phyloP scores from a whole-genome alignment of 495 filamentous ascomycete species.

The Tuber calosporum region DNA sequence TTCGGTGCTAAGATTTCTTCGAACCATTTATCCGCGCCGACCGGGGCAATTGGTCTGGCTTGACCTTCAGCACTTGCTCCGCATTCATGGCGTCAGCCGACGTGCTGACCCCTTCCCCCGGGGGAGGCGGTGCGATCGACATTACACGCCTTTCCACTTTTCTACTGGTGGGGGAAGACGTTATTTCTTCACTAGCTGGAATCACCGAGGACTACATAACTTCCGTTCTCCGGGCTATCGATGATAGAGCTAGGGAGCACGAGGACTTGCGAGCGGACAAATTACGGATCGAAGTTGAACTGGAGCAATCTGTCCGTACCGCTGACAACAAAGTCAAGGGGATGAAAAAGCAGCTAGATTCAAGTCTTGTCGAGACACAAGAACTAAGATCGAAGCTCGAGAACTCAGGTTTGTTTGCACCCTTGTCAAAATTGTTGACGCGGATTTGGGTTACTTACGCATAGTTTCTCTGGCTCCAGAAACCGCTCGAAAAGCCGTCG shows the following conservation, averaged over 20 bases:
- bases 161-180: slow-evolving; percentile 35
- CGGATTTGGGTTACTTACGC: slow-evolving; percentile 21
- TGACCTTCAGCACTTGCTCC: background rate
- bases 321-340: slow-evolving; percentile 72
- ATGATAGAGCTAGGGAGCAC: slow-evolving; percentile 67
- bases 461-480: slow-evolving; percentile 47
- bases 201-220: slow-evolving; percentile 36
- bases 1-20: background rate
- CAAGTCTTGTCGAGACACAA: slow-evolving; percentile 69
- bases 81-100: slow-evolving; percentile 38
- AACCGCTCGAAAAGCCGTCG: slow-evolving; percentile 57
- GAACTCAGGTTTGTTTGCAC: slow-evolving; percentile 59
- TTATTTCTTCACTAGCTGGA: slow-evolving; percentile 22
- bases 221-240: slow-evolving; percentile 48
- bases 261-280: slow-evolving; percentile 76
- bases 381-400: slow-evolving; percentile 70
- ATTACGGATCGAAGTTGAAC: slow-evolving; percentile 77
- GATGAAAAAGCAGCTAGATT: slow-evolving; percentile 71
- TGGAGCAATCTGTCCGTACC: slow-evolving; percentile 75
- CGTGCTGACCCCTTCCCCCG: slow-evolving; percentile 35
- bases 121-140: slow-evolving; percentile 29
- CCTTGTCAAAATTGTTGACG: slow-evolving; percentile 41
- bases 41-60: background rate
- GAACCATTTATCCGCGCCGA: background rate
- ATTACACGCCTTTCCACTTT: slow-evolving; percentile 38